Base-by-base conservation (phyloP, 306 rosid genomes). In the Pyrus betulifolia region DNA sequence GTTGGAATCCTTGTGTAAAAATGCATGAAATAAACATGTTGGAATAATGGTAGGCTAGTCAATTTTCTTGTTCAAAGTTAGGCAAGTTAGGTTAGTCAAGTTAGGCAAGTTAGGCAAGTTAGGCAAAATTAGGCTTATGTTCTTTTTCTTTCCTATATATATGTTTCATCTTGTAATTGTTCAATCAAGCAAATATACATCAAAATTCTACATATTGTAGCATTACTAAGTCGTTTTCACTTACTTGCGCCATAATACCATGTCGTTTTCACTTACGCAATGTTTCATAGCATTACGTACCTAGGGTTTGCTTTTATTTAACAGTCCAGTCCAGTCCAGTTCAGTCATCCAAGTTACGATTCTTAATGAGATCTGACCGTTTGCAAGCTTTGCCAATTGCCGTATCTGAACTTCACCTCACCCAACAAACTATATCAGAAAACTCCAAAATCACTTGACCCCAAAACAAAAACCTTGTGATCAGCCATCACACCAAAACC, bases 241-340 rank as follows among this genome's bases (percentile, higher is more conserved):
- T 51, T 69, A 10, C 6, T 51, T 69, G 74, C 66, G 76, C 57
- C 84, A 71, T 71, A 49, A 68, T 51, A 55, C 58, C 80, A 55
- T 71, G 76, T 82, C 83, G 11, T 78, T 30, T 30, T 30, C 33
- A 30, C 33, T 30, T 30, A 30, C 33, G 51, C 44, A 52, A 19
- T 61, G 3, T 30, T 63, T 28, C 55, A 17, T 52, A n/a, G 11
- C 79, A 49, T 74, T 78, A 62, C 80, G 51, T 69, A 67, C 44
- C 72, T 52, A 8, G 51, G 72, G 30, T 63, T 70, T 60, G 62
- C 52, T 45, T 69, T 69, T 58, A 2, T 46, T 38, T 38, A 38
- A 38, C 8, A 35, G 40, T 35, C 40, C 40, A 0, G 63, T 11
- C 51, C 40, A 1, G 40, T 35, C 40, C 40, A 0, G 63, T 11